Percentiles rank a stretch among this genome's conserved stretches.
phyloP scores from a whole-genome alignment of 2,329 filamentous ascomycete species.

The Ceratocystis albifundus region DNA sequence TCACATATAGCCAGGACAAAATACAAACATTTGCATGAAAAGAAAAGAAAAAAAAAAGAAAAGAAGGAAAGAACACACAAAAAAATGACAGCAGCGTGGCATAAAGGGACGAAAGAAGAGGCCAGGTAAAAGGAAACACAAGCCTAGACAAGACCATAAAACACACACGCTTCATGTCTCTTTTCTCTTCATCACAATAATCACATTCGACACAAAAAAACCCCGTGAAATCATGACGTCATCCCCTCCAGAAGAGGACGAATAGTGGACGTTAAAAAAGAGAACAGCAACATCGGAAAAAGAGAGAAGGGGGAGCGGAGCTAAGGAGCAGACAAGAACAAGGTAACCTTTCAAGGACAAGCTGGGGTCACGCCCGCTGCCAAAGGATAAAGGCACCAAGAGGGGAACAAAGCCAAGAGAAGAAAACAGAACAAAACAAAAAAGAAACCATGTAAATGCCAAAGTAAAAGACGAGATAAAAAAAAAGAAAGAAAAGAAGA shows the following conservation, averaged over 20 bases:
- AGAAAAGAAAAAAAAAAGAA: too few relatives aligned
- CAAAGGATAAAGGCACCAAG: too few relatives aligned
- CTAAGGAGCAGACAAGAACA: neutral
- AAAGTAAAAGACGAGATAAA: slow-evolving; percentile 20
- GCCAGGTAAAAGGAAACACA: neutral
- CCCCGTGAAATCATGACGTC: neutral
- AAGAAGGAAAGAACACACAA: too few relatives aligned
- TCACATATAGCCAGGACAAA: too few relatives aligned
- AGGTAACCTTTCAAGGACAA: too few relatives aligned
- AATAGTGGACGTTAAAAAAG: slow-evolving; percentile 6
- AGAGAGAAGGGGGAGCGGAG: neutral
- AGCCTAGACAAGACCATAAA: neutral
- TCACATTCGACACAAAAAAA: slow-evolving; percentile 6
- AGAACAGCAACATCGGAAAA: neutral
- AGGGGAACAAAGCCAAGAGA: neutral
- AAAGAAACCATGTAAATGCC: slow-evolving; percentile 22
- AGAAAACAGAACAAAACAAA: too few relatives aligned
- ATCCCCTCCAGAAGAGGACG: neutral
- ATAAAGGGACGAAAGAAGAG: neutral
- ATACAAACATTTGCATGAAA: too few relatives aligned
- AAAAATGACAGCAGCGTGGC: slow-evolving; percentile 24
- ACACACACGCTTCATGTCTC: neutral
- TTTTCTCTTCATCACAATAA: slow-evolving; percentile 11
- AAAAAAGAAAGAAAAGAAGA: too few relatives aligned
- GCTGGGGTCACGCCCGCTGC: too few relatives aligned